Evolutionary conservation across 805 yeast species (phyloP).

Genomic region (Geotrichum ghanense): DNA sequence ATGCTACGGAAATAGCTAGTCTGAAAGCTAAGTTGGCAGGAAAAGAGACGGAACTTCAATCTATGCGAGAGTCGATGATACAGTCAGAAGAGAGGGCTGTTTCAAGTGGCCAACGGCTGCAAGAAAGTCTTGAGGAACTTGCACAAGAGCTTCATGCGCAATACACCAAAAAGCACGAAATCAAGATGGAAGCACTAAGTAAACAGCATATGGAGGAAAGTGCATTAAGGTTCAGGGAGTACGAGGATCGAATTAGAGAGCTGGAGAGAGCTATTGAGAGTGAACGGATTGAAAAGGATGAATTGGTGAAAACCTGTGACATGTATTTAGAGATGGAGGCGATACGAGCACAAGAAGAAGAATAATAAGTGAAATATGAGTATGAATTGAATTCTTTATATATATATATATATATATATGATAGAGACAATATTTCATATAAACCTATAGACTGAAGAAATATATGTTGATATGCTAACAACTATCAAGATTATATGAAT

Average conservation of each 20-base stretch:
- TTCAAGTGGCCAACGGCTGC: slow-evolving; percentile 4
- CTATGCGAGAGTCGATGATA: slow-evolving; percentile 7
- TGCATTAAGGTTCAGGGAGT: slow-evolving; percentile 27
- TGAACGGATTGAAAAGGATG: slow-evolving; percentile 49
- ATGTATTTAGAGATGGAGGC: slow-evolving; percentile 13
- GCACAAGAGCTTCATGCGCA: slow-evolving; percentile 50
- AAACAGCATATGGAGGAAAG: slow-evolving; percentile 2
- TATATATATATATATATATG: too few relatives aligned
- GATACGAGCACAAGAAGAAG: slow-evolving; percentile 3
- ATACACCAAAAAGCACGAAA: slow-evolving; percentile 67
- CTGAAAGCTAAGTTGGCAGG: slow-evolving; percentile 13
- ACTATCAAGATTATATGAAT: too few relatives aligned
- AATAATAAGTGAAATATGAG: too few relatives aligned
- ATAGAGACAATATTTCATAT: too few relatives aligned
- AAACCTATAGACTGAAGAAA: too few relatives aligned
- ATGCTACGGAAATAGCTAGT: slow-evolving; percentile 8
- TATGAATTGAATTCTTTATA: too few relatives aligned
- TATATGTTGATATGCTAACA: too few relatives aligned
- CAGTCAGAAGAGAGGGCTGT: slow-evolving; percentile 7
- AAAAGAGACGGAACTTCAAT: slow-evolving; percentile 11
- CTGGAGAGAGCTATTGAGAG: slow-evolving; percentile 38
- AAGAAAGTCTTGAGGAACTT: slow-evolving; percentile 6
- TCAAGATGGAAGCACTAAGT: slow-evolving; percentile 52
- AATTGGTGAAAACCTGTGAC: slow-evolving; percentile 43
- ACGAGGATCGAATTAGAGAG: slow-evolving; percentile 34